Evolutionary conservation across 2,329 filamentous ascomycete genomes (phyloP).

Genomic region (Acephala macrosclerotiorum): DNA sequence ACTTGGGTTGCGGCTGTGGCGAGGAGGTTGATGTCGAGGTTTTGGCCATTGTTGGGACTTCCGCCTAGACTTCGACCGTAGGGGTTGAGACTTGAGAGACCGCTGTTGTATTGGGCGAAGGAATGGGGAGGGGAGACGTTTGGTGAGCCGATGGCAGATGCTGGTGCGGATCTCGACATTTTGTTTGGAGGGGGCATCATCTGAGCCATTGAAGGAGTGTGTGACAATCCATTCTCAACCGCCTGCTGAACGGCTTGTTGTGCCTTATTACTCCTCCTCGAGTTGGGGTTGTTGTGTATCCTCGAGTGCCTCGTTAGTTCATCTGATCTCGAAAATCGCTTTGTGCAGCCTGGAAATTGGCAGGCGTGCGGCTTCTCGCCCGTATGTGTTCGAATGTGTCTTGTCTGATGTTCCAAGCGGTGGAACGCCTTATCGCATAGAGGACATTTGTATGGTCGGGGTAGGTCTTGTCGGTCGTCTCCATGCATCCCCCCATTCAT

Average conservation of each 20-base stretch:
- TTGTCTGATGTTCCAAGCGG: constrained; percentile 67
- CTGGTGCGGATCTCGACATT: constrained; percentile 87
- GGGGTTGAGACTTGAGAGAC: constrained; percentile 53
- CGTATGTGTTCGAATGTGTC: constrained; percentile 95
- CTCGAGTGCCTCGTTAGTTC: constrained; percentile 96
- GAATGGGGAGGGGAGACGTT: constrained; percentile 96
- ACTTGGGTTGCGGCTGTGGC: constrained; percentile 68
- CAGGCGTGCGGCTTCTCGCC: constrained; percentile 98
- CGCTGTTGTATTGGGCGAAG: constrained; percentile 81
- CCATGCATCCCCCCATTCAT: constrained; percentile 44
- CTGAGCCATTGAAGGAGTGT: constrained; percentile 57
- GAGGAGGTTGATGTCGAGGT: constrained; percentile 63
- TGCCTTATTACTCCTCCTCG: constrained; percentile 88
- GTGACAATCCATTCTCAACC: constrained; percentile 58
- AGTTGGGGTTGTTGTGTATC: constrained; percentile 99
- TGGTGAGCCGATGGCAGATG: constrained; percentile 86
- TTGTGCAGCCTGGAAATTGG: constrained; percentile 93
- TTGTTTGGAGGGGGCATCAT: constrained; percentile 85
- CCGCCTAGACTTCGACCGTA: constrained; percentile 55
- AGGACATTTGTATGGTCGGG: constrained; percentile 97
- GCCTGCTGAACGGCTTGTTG: constrained; percentile 54
- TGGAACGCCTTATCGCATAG: constrained; percentile 99
- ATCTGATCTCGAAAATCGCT: constrained; percentile 95
- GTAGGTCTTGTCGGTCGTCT: constrained; percentile 69
- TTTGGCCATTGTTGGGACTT: constrained; percentile 47